These are phyloP conservation scores for Inga leiocalycina DNA, from an alignment of 306 rosid genomes.

Conservation along the genomic window DNA sequence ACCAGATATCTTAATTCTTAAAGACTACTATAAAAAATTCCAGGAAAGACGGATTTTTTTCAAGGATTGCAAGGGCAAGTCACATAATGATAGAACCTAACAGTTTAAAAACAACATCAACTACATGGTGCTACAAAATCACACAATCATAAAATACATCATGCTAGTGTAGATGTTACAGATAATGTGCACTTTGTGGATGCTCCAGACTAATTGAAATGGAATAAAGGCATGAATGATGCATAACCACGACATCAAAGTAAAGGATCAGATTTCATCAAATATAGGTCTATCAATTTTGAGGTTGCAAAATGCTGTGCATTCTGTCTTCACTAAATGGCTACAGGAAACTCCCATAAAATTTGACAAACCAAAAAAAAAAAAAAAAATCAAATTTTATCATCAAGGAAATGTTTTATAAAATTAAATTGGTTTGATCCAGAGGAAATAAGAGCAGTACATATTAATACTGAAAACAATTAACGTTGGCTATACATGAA, in stretches of 20 bases:
- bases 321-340: slow-evolving; percentile 1
- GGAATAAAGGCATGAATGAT: neutral
- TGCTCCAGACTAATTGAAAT: neutral
- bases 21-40: neutral
- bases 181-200: neutral
- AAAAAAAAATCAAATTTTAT: neutral
- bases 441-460: slow-evolving; percentile 21
- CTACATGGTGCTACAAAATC: slow-evolving; percentile 4
- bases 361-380: neutral
- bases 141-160: slow-evolving; percentile 8
- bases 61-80: neutral
- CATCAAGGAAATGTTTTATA: neutral
- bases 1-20: slow-evolving; percentile 1
- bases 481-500: neutral
- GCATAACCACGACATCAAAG: neutral
- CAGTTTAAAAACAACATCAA: slow-evolving; percentile 20
- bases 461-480: slow-evolving; percentile 12
- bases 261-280: slow-evolving; percentile 21
- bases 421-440: neutral
- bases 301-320: slow-evolving; percentile 6
- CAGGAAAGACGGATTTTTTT: slow-evolving; percentile 8
- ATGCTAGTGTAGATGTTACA: neutral
- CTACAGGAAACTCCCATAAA: slow-evolving; percentile 6
- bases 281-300: slow-evolving; percentile 22
- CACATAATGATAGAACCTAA: slow-evolving; percentile 2